A percentile compares a stretch with the other conserved stretches of the same genome.
phyloP scores from a whole-genome alignment of 2,329 filamentous ascomycete species.

The Tricladium varicosporioides region DNA sequence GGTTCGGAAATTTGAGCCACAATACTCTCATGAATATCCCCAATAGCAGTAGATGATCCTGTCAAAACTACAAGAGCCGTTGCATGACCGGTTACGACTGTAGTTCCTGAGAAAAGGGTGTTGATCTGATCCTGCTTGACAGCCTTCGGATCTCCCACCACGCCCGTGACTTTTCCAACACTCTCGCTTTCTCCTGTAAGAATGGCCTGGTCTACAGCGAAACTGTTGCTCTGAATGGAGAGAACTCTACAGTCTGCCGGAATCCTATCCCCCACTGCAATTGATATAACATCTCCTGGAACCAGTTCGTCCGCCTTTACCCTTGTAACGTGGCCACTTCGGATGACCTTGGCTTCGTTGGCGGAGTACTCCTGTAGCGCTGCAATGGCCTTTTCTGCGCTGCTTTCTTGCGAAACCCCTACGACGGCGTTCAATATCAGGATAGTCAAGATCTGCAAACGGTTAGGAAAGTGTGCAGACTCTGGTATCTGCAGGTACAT shows the following conservation, averaged over 20 bases:
- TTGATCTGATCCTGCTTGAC: constrained; percentile 98
- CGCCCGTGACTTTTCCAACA: constrained; percentile 75
- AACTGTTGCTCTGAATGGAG: constrained; percentile 93
- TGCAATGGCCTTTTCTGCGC: constrained; percentile 96
- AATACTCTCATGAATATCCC: constrained; percentile 98
- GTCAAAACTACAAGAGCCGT: constrained; percentile 89
- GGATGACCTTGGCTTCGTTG: constrained; percentile 92
- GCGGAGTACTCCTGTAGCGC: constrained; percentile 98
- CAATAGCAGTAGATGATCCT: constrained; percentile 87
- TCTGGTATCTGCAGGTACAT: constrained; percentile 42
- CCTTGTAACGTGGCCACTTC: constrained; percentile 70
- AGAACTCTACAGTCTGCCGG: constrained; percentile 92
- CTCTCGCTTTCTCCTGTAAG: constrained; percentile 97
- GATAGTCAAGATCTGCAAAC: constrained; percentile 82
- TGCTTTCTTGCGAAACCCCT: constrained; percentile 97
- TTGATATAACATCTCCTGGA: constrained; percentile 85
- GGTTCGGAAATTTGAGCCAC: constrained; percentile 96
- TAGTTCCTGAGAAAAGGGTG: constrained; percentile 97
- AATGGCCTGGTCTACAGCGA: constrained; percentile 94
- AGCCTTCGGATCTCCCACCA: constrained; percentile 74
- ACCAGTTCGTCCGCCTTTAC: constrained; percentile 97
- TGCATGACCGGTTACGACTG: constrained; percentile 90
- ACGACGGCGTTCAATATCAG: constrained; percentile 95
- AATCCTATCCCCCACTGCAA: constrained; percentile 88
- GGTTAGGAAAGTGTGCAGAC: constrained; percentile 15